These are phyloP conservation scores for Aspergillus jensenii DNA, from an alignment of 2,329 filamentous ascomycete species.

Conservation along the genomic window DNA sequence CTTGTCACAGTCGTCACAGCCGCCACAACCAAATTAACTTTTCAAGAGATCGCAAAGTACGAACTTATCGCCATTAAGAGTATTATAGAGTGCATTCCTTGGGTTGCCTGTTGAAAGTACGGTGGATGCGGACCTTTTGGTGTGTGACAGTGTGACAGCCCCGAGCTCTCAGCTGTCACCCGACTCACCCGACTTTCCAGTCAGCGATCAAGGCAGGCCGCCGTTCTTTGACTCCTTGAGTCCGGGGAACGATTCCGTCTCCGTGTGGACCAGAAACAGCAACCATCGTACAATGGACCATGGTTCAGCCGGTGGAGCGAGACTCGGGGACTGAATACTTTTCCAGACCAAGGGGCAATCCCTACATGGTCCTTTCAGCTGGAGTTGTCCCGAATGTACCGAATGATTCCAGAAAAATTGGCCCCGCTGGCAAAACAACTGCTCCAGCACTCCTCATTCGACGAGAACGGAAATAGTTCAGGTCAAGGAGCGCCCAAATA, in stretches of 20 bases:
- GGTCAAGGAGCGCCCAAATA: not conserved
- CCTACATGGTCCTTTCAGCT: not conserved
- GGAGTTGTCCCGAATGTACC: not conserved
- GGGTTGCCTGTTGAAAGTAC: not conserved
- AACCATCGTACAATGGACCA: not conserved
- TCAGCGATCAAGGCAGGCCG: no score
- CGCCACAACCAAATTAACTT: not conserved
- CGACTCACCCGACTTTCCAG: not conserved
- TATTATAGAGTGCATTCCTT: not conserved
- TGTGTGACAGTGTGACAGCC: not conserved
- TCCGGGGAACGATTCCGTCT: not conserved
- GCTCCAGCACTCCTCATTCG: not conserved
- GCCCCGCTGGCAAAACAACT: not conserved
- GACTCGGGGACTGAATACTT: not conserved
- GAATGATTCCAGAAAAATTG: constrained; percentile 9
- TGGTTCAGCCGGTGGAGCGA: not conserved
- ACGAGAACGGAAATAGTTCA: not conserved
- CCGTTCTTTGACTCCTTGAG: not conserved
- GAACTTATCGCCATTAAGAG: not conserved
- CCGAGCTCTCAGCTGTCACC: not conserved
- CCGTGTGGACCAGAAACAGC: not conserved
- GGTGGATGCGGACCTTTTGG: not conserved
- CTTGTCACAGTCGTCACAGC: not conserved
- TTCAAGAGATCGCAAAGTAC: not conserved
- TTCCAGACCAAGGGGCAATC: not conserved